Percentiles rank a stretch among this genome's conserved stretches.
Conservation (phyloP, 768 basidiomycete species). For the Rhizopogon sp. region DNA sequence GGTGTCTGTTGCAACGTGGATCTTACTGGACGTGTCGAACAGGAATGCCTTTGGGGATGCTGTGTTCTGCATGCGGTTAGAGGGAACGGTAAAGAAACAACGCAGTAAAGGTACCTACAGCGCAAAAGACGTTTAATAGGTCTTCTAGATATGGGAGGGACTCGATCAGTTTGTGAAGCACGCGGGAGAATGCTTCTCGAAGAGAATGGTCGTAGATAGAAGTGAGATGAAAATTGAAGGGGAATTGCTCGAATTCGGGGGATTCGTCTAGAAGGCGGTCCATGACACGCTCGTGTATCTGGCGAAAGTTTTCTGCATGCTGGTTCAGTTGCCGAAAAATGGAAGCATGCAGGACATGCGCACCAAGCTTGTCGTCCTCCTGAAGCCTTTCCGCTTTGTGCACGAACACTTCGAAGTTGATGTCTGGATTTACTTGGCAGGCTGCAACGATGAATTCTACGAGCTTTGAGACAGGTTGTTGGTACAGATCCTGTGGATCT, state of each 20-base stretch:
- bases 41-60: conserved; percentile 92
- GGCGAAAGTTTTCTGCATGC: conserved; percentile 76
- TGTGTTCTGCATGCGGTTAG: conserved; percentile 56
- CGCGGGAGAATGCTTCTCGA: conserved; percentile 87
- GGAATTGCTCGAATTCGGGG: conserved; percentile 72
- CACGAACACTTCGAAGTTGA: conserved; percentile 87
- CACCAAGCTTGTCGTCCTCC: conserved; percentile 89
- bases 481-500: conserved; percentile 64
- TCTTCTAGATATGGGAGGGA: conserved; percentile 84
- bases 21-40: conserved; percentile 78
- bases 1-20: conserved; percentile 92
- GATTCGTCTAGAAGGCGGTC: conserved; percentile 78
- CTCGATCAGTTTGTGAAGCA: conserved; percentile 82
- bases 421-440: conserved; percentile 66
- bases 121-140: conserved; percentile 80
- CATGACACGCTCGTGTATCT: conserved; percentile 81
- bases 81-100: neutral
- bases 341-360: conserved; percentile 12
- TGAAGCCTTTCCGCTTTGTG: conserved; percentile 92
- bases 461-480: conserved; percentile 76
- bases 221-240: conserved; percentile 85
- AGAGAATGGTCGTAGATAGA: conserved; percentile 91
- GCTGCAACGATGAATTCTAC: conserved; percentile 79
- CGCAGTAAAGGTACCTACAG: conserved; percentile 37
- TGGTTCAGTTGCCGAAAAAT: neutral